Percentiles rank a stretch among this genome's conserved stretches.
Conservation (phyloP, 2,329 filamentous ascomycete genomes). For the Alternaria longipes region DNA sequence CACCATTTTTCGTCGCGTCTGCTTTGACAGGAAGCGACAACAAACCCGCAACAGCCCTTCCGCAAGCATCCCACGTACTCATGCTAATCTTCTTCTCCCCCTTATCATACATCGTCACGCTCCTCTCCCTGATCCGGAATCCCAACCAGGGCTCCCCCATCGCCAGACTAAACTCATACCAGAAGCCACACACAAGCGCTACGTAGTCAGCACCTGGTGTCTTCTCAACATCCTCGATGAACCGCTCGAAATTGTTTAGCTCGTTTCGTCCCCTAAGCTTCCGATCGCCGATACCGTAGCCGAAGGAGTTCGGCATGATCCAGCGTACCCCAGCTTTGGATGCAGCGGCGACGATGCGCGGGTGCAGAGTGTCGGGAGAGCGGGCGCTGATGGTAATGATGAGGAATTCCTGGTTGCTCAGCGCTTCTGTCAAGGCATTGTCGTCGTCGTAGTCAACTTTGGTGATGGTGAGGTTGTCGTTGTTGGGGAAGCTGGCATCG, state of each 20-base stretch:
- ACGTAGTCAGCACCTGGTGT: conserved; percentile 12
- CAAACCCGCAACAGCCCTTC: background rate
- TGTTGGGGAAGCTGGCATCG: background rate
- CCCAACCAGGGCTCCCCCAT: conserved; percentile 42
- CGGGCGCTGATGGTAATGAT: background rate
- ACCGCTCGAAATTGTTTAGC: background rate
- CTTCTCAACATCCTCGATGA: conserved; percentile 20
- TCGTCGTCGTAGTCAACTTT: background rate
- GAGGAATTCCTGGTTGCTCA: background rate
- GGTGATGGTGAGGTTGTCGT: background rate
- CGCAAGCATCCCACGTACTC: conserved; percentile 64
- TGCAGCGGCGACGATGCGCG: background rate
- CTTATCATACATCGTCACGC: conserved; percentile 39
- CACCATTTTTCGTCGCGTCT: background rate
- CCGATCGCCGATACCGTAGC: background rate
- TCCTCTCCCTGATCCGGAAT: conserved; percentile 49
- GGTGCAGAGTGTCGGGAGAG: background rate
- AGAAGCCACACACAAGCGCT: conserved; percentile 37
- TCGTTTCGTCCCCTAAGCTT: background rate
- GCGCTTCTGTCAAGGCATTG: background rate
- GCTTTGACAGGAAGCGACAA: background rate
- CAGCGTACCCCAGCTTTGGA: background rate
- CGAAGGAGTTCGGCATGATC: background rate
- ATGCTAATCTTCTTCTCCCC: conserved; percentile 52
- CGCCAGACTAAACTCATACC: conserved; percentile 53